Percentiles rank a stretch among this genome's conserved stretches.
Conservation (phyloP, 176 grass and related monocot genomes). For the Otatea glauca region DNA sequence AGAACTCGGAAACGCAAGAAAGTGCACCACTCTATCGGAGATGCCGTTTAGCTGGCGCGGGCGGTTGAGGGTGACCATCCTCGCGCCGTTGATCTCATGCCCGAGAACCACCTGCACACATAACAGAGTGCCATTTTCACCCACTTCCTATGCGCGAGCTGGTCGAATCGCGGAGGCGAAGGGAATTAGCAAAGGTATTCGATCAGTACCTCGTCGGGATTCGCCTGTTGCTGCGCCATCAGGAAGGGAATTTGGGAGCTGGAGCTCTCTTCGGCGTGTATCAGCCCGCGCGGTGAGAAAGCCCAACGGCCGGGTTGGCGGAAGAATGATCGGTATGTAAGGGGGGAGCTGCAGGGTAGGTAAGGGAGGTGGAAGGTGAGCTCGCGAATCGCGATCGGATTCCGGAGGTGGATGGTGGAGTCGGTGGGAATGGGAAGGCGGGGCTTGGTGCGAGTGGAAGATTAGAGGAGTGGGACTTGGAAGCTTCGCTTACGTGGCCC, state of each 20-base stretch:
- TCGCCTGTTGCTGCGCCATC: constrained; percentile 59
- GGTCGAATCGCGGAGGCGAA: not conserved
- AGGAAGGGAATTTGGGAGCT: not conserved
- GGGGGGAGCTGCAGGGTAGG: not conserved
- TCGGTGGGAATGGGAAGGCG: too few species aligned
- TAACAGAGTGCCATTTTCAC: not conserved
- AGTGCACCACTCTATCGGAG: constrained; percentile 68
- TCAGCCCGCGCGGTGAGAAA: not conserved
- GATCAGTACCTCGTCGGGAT: constrained; percentile 55
- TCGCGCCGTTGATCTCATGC: constrained; percentile 59
- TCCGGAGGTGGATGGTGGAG: not conserved
- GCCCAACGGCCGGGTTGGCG: not conserved
- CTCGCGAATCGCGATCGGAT: too few species aligned
- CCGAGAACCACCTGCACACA: constrained; percentile 72
- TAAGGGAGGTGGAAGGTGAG: not conserved
- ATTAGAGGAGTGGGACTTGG: too few species aligned
- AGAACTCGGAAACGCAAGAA: not conserved
- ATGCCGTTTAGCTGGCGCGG: constrained; percentile 95
- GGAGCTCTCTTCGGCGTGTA: not conserved
- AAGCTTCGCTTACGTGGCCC: too few species aligned
- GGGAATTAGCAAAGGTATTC: not conserved
- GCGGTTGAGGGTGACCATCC: constrained; percentile 82
- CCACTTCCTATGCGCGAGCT: not conserved
- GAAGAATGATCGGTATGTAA: not conserved
- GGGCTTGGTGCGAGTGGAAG: too few species aligned